Evolutionary conservation across 768 basidiomycete species (phyloP).

Genomic region (Cantharellus anzutake): DNA sequence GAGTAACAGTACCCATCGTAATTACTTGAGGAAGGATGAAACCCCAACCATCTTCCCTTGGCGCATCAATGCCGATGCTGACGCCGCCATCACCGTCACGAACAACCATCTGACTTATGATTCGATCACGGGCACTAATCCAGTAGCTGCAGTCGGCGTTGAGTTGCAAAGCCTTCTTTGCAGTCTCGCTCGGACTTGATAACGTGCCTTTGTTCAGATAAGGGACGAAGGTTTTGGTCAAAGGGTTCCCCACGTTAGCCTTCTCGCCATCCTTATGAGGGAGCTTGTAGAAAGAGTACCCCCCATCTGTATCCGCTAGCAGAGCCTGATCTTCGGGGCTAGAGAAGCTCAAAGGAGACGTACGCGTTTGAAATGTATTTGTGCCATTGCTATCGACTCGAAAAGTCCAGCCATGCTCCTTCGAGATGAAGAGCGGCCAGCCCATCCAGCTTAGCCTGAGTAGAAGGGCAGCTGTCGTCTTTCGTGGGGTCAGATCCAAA

Average conservation of each 20-base stretch:
- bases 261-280: conserved; percentile 92
- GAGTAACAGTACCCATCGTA: conserved; percentile 97
- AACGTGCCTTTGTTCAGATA: conserved; percentile 75
- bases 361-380: conserved; percentile 25
- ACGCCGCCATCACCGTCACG: conserved; percentile 38
- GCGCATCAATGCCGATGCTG: conserved; percentile 28
- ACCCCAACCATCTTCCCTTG: conserved; percentile 41
- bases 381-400: conserved; percentile 33
- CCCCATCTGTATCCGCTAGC: conserved; percentile 27
- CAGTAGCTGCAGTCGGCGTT: conserved; percentile 94
- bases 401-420: conserved; percentile 82
- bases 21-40: conserved; percentile 92
- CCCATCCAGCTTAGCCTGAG: conserved; percentile 76
- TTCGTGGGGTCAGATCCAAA: conserved; percentile 72
- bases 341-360: conserved; percentile 34
- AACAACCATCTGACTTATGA: conserved; percentile 82
- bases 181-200: conserved; percentile 62
- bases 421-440: conserved; percentile 69
- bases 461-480: conserved; percentile 64
- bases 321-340: conserved; percentile 43
- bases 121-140: conserved; percentile 85
- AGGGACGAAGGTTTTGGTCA: conserved; percentile 77
- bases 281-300: conserved; percentile 67
- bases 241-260: conserved; percentile 87
- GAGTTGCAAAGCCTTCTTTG: conserved; percentile 72